Base-by-base conservation (phyloP, 202 grass and related monocot species). In the Eragrostis tef region DNA sequence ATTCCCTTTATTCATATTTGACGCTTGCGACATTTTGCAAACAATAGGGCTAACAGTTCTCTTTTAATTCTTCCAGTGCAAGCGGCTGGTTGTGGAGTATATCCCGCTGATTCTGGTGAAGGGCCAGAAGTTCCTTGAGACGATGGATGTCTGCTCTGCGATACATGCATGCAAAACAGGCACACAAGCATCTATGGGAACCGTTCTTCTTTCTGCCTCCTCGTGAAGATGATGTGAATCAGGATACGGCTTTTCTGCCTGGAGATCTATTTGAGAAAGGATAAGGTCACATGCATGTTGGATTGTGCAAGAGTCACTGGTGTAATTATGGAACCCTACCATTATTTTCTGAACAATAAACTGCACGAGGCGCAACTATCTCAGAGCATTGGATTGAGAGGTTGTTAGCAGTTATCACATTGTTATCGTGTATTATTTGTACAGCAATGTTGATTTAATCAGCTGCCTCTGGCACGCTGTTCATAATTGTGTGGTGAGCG, bases 81-180 rank as follows among this genome's bases (percentile, higher is more conserved):
- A 92, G 79, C 80, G 53, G 48, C 26, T 92, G 63, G 80, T 94
- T 46, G 70, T 86, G 25, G 45, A 85, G 66, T 88, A 90, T 50
- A 31, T 51, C 49, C 89, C 94, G 12, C 65, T 91, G 63, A 54
- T 94, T 83, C 66, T 94, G 60, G 62, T 83, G 2, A 86, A 86
- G 49, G 70, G 82, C 6, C 62, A 94, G 69, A 88, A 83, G 39
- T 90, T 88, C 76, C 83, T 92, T 7, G 72, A 94, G 77, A 87
- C 75, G 0, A 87, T 73, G 0, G 87, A 92, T 47, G 57, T 97
- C 58, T 97, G 94, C 66, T 80, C 70, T 65, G 20, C 15, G 0
- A 93, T 89, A 74, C 90, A 89, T 78, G 94, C 82, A 11, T 97
- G 94, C 78, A 90, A 87, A 79, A 71, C 80, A 31, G 57, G 46